A percentile compares a stretch with the other conserved stretches of the same genome.
phyloP scores from a whole-genome alignment of 108 stramenopile genomes.

The Fistulifera pelliculosa region DNA sequence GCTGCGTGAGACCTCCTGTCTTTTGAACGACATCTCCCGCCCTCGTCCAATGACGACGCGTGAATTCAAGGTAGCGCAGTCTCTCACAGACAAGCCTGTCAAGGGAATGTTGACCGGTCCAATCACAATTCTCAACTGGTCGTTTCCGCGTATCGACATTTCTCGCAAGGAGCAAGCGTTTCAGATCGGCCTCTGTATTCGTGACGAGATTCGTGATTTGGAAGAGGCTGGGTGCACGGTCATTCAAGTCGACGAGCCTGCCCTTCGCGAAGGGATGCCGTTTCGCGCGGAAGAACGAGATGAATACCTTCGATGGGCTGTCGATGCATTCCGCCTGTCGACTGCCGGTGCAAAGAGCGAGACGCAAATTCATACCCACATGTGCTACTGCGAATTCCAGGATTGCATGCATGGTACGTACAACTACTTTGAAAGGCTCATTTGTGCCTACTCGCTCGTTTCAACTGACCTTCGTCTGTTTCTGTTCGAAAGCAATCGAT shows the following conservation, averaged over 20 bases:
- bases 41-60: constrained; percentile 52
- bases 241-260: constrained; percentile 70
- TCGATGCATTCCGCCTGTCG: constrained; percentile 56
- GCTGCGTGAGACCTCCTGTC: constrained; percentile 65
- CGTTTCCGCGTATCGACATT: constrained; percentile 60
- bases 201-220: constrained; percentile 53
- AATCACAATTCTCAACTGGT: constrained; percentile 75
- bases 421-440: too few species aligned
- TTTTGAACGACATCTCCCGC: constrained; percentile 43
- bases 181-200: constrained; percentile 48
- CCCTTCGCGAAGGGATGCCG: constrained; percentile 64
- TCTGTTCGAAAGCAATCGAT: constrained; percentile 38
- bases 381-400: constrained; percentile 77
- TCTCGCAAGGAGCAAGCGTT: constrained; percentile 55
- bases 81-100: constrained; percentile 45
- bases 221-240: constrained; percentile 53
- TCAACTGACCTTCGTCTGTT: too few species aligned
- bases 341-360: constrained; percentile 36
- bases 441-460: too few species aligned
- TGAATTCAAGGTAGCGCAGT: constrained; percentile 58
- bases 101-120: constrained; percentile 78
- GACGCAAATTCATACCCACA: constrained; percentile 74
- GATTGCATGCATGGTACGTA: constrained; percentile 40
- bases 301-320: constrained; percentile 47
- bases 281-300: constrained; percentile 26